A percentile compares a stretch with the other conserved stretches of the same genome.
phyloP scores from a whole-genome alignment of 2,329 filamentous ascomycete genomes.

The Magnaporthiopsis incrustans region DNA sequence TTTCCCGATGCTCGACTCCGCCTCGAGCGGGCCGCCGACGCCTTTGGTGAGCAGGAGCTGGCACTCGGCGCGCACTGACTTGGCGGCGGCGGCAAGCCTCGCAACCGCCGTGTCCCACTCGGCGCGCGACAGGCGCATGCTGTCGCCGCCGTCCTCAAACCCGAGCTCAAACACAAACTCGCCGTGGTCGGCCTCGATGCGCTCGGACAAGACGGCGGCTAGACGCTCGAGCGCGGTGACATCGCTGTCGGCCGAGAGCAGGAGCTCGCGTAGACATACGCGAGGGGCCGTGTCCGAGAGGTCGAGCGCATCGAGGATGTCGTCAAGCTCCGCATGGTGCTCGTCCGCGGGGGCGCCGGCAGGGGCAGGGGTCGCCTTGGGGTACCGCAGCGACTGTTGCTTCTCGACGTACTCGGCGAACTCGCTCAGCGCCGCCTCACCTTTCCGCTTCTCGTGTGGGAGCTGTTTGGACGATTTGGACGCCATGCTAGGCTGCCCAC shows the following conservation, averaged over 20 bases:
- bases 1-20: slow-evolving; percentile 50
- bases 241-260: slow-evolving; percentile 54
- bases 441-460: slow-evolving; percentile 73
- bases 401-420: slow-evolving; percentile 97
- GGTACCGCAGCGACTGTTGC: slow-evolving; percentile 70
- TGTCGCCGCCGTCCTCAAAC: slow-evolving; percentile 80
- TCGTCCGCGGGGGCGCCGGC: slow-evolving; percentile 24
- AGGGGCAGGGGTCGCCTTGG: slow-evolving; percentile 22
- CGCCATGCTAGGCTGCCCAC: slow-evolving; percentile 36
- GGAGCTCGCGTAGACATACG: slow-evolving; percentile 65
- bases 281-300: slow-evolving; percentile 61
- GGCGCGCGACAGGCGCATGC: slow-evolving; percentile 65
- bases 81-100: slow-evolving; percentile 58
- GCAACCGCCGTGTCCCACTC: slow-evolving; percentile 69
- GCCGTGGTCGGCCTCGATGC: slow-evolving; percentile 75
- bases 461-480: slow-evolving; percentile 52
- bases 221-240: slow-evolving; percentile 57
- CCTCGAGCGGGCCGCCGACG: slow-evolving; percentile 70
- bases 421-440: slow-evolving; percentile 85
- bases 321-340: slow-evolving; percentile 79
- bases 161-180: slow-evolving; percentile 90
- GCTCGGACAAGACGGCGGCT: slow-evolving; percentile 53
- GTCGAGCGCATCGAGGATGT: slow-evolving; percentile 85
- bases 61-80: slow-evolving; percentile 62
- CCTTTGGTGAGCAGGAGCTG: slow-evolving; percentile 84